Percentiles rank a stretch among this genome's conserved stretches.
These are phyloP conservation scores for Phytophthora sp. DNA, from an alignment of 352 stramenopile genomes.

Conservation along the genomic window DNA sequence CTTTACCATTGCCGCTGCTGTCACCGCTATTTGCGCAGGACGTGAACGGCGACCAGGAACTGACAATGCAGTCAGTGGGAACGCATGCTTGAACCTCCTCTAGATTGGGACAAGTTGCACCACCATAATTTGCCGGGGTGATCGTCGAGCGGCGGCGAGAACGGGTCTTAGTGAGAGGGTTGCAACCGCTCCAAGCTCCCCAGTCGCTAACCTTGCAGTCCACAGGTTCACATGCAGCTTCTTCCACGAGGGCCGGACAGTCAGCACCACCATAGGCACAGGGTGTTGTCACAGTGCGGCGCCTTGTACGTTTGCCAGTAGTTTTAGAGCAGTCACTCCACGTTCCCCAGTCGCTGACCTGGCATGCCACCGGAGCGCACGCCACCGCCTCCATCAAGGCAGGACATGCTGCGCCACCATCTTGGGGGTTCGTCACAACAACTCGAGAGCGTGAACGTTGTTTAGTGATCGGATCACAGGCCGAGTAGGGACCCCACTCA, in stretches of 20 bases:
- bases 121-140: constrained; percentile 36
- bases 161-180: constrained; percentile 38
- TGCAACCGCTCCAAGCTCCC: constrained; percentile 49
- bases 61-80: constrained; percentile 48
- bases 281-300: constrained; percentile 33
- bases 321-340: constrained; percentile 47
- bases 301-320: constrained; percentile 47
- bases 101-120: constrained; percentile 41
- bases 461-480: constrained; percentile 44
- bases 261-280: constrained; percentile 41
- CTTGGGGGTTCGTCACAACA: constrained; percentile 45
- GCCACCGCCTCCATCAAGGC: constrained; percentile 34
- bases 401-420: constrained; percentile 52
- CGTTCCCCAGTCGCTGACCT: constrained; percentile 53
- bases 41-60: constrained; percentile 58
- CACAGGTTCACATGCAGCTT: constrained; percentile 45
- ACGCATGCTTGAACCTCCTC: constrained; percentile 40
- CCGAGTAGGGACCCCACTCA: constrained; percentile 50
- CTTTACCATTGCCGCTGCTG: constrained; percentile 8
- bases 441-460: constrained; percentile 53
- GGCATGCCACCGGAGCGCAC: constrained; percentile 54
- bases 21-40: constrained; percentile 34
- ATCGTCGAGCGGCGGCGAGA: constrained; percentile 43
- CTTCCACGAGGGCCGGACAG: constrained; percentile 48
- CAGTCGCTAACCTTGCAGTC: constrained; percentile 54